A percentile compares a stretch with the other conserved stretches of the same genome.
These are phyloP conservation scores for Stentor coeruleus DNA, from an alignment of 73 alveolate genomes.

Conservation along the genomic window DNA sequence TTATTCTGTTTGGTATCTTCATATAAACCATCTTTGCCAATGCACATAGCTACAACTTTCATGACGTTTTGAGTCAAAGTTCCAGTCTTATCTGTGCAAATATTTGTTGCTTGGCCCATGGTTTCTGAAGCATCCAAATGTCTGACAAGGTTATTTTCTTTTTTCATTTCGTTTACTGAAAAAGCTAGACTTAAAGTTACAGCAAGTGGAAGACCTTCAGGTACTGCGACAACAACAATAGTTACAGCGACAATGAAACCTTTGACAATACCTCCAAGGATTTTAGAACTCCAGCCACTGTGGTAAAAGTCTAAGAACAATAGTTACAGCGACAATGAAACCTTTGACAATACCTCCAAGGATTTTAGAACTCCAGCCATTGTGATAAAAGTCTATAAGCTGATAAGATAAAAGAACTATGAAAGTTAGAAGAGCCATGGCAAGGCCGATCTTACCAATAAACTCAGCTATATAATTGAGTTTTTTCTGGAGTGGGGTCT, in stretches of 20 bases:
- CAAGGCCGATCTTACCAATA: slow-evolving; percentile 84
- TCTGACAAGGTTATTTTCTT: slow-evolving; percentile 81
- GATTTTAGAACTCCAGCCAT: not conserved
- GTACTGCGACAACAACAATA: slow-evolving; percentile 88
- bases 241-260: slow-evolving; percentile 81
- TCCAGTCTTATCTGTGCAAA: slow-evolving; percentile 94
- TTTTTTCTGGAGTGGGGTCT: slow-evolving; percentile 83
- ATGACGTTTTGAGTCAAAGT: slow-evolving; percentile 84
- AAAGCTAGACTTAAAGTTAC: slow-evolving; percentile 88
- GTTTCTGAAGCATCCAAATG: slow-evolving; percentile 83
- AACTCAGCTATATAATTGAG: slow-evolving; percentile 79
- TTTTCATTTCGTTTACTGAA: slow-evolving; percentile 84
- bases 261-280: slow-evolving; percentile 30
- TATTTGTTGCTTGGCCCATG: slow-evolving; percentile 92
- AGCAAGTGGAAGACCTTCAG: slow-evolving; percentile 96
- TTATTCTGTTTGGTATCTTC: not conserved
- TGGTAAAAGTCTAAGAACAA: slow-evolving; percentile 33
- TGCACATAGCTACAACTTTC: slow-evolving; percentile 61
- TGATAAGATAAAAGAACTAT: slow-evolving; percentile 40
- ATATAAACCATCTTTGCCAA: not conserved
- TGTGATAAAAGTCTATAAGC: not conserved
- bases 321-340: slow-evolving; percentile 19
- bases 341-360: not conserved
- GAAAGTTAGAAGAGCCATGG: slow-evolving; percentile 72
- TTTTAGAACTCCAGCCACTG: slow-evolving; percentile 33